These are phyloP conservation scores for Salvia splendens DNA, from an alignment of 257 asterid genomes.

Conservation along the genomic window DNA sequence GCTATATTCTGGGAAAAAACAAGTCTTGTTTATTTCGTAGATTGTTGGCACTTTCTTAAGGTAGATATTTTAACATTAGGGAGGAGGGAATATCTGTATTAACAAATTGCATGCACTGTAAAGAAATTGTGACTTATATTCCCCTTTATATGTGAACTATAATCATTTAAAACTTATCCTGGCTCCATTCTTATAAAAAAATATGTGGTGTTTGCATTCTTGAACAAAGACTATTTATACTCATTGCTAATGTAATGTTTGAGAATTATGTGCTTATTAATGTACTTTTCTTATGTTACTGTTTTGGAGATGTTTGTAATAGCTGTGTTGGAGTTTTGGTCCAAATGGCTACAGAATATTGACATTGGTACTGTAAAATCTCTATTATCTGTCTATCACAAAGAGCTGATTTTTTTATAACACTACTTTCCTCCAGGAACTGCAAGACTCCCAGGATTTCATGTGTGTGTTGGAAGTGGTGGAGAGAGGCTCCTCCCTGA, in stretches of 20 bases:
- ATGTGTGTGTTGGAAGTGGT: conserved; percentile 94
- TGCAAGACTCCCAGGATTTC: conserved; percentile 97
- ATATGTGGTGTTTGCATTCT: background rate
- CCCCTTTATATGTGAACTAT: background rate
- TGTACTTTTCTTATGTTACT: background rate
- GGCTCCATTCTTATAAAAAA: background rate
- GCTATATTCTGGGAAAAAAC: conserved; percentile 1
- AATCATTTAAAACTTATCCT: background rate
- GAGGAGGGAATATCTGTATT: background rate
- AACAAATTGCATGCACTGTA: conserved; percentile 3
- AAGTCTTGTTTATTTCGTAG: background rate
- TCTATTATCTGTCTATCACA: background rate
- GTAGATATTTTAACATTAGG: background rate
- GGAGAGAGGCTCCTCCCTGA: conserved; percentile 96
- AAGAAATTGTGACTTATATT: background rate
- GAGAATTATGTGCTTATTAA: background rate
- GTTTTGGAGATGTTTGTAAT: conserved; percentile 10
- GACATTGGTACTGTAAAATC: background rate
- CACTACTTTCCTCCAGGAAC: conserved; percentile 56
- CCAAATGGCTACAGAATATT: background rate
- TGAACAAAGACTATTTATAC: background rate
- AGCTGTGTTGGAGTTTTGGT: background rate
- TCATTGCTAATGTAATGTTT: background rate
- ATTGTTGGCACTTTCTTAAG: conserved; percentile 8
- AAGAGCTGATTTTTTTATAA: conserved; percentile 18